phyloP scores from a whole-genome alignment of 495 filamentous ascomycete genomes.

The Penicillium salamii region DNA sequence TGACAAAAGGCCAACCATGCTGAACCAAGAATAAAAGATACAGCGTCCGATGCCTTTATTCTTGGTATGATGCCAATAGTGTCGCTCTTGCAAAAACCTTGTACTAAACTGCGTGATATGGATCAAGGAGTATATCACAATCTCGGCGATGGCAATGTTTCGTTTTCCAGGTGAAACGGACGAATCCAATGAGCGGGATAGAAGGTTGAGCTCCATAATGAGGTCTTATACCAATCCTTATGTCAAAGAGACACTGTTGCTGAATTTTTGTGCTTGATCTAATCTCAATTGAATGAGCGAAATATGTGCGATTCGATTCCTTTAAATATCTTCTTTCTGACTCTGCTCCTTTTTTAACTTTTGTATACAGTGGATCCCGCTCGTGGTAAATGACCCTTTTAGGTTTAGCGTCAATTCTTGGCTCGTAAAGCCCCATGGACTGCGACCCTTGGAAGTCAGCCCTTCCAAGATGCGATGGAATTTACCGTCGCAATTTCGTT shows the following conservation, averaged over 20 bases:
- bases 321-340: constrained; percentile 4
- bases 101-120: constrained; percentile 20
- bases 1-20: constrained; percentile 27
- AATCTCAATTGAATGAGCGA: not conserved
- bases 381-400: constrained; percentile 33
- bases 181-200: not conserved
- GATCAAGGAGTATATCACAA: constrained; percentile 27
- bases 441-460: not conserved
- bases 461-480: not conserved
- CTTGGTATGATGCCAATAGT: constrained; percentile 33
- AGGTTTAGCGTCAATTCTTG: constrained; percentile 25
- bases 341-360: not conserved
- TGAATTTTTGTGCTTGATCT: too few species aligned
- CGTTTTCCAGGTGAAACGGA: constrained; percentile 18
- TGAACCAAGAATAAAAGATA: constrained; percentile 28
- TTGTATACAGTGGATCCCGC: constrained; percentile 18
- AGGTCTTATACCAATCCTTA: not conserved
- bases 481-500: not conserved
- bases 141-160: constrained; percentile 28
- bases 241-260: too few species aligned
- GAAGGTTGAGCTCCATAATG: constrained; percentile 1
- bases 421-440: constrained; percentile 1
- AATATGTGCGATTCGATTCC: not conserved
- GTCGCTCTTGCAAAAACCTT: constrained; percentile 29
- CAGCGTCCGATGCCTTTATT: constrained; percentile 19